Conservation (phyloP, 805 yeast genomes). For the Suhomyces tanzawaensis region DNA sequence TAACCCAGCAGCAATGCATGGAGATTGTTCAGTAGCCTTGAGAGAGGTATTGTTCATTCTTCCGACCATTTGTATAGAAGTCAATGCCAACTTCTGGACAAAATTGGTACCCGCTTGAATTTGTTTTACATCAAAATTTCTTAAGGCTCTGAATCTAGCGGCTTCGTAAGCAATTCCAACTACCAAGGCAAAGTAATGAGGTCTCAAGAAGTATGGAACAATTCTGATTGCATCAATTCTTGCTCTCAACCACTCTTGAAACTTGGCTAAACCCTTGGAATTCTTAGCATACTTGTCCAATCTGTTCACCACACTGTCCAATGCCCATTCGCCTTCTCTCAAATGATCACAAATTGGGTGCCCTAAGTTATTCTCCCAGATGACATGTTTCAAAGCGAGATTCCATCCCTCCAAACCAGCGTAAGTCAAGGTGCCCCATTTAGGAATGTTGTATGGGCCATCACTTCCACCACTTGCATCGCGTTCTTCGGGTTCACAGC, state of each 20-base stretch:
- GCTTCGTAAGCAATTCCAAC: conserved; percentile 84
- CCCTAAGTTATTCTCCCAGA: conserved; percentile 70
- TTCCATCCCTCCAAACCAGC: conserved; percentile 96
- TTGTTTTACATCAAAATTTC: conserved; percentile 46
- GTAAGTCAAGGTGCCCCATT: conserved; percentile 69
- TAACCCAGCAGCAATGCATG: conserved; percentile 91
- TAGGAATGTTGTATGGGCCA: conserved; percentile 76
- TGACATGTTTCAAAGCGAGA: conserved; percentile 59
- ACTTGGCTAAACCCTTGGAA: conserved; percentile 48
- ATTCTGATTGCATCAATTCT: conserved; percentile 61
- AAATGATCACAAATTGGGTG: conserved; percentile 82
- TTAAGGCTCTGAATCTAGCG: conserved; percentile 63
- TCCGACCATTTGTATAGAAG: conserved; percentile 87
- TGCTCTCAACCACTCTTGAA: conserved; percentile 65
- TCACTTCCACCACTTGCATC: conserved; percentile 70
- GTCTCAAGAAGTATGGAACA: conserved; percentile 78
- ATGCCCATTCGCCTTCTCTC: conserved; percentile 85
- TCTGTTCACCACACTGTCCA: conserved; percentile 69
- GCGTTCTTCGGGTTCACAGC: conserved; percentile 83
- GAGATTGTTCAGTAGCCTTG: conserved; percentile 56
- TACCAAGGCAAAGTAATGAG: conserved; percentile 83
- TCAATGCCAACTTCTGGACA: conserved; percentile 73
- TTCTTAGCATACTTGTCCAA: conserved; percentile 50
- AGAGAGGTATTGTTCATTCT: conserved; percentile 70
- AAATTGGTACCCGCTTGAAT: conserved; percentile 66